Evolutionary conservation across 2,329 filamentous ascomycete genomes (phyloP).

Genomic region (Ophiosphaerella narmari): DNA sequence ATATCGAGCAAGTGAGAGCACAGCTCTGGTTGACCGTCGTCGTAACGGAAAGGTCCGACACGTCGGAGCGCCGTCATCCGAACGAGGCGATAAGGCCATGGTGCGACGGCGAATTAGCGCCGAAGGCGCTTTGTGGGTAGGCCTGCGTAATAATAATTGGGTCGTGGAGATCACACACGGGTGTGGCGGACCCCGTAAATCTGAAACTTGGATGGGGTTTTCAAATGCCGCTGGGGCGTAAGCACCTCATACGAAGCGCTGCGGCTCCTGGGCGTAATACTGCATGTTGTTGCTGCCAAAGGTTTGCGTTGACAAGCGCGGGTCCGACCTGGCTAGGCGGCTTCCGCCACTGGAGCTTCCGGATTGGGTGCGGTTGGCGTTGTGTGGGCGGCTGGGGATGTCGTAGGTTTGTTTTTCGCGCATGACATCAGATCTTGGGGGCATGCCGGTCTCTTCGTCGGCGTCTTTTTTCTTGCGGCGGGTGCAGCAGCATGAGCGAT

Average conservation of each 20-base stretch:
- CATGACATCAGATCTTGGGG: constrained; percentile 10
- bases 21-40: too few relatives aligned
- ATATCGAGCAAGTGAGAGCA: too few relatives aligned
- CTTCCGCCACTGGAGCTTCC: constrained; percentile 14
- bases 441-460: constrained; percentile 4
- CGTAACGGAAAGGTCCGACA: too few relatives aligned
- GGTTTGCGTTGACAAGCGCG: constrained; percentile 20
- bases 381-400: constrained; percentile 15
- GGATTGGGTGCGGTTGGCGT: constrained; percentile 15
- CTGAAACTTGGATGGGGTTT: neutral
- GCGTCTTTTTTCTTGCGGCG: constrained; percentile 20
- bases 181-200: neutral
- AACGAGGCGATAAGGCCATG: too few relatives aligned
- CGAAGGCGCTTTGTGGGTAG: too few relatives aligned
- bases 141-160: too few relatives aligned
- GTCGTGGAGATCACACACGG: neutral
- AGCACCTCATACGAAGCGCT: constrained; percentile 25
- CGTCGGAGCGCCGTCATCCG: too few relatives aligned
- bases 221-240: neutral
- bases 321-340: constrained; percentile 3
- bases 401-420: constrained; percentile 18
- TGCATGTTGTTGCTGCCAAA: constrained; percentile 20
- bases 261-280: constrained; percentile 23
- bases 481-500: constrained; percentile 31
- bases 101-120: too few relatives aligned